Conservation (phyloP, 139 green algal genomes). For the Pleodorina starrii region DNA sequence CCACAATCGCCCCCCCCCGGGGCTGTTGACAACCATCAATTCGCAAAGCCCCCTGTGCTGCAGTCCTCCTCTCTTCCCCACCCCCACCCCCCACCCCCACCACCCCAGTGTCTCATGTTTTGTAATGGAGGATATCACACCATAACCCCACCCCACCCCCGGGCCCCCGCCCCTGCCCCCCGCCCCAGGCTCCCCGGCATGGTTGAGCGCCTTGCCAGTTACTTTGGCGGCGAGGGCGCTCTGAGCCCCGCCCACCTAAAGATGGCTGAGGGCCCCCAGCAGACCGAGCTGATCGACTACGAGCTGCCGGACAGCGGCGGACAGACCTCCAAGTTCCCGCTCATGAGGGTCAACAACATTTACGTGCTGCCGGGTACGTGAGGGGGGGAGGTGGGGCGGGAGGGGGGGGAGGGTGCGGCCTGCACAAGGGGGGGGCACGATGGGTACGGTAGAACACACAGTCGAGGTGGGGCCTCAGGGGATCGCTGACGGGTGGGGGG, state of each 20-base stretch:
- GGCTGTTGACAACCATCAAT: too few species aligned
- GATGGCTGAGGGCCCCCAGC: slow-evolving; percentile 80
- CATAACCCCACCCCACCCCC: too few species aligned
- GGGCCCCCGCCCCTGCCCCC: too few species aligned
- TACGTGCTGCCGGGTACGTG: slow-evolving; percentile 83
- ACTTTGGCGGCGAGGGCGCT: slow-evolving; percentile 74
- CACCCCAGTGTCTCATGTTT: too few species aligned
- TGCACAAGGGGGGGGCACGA: neutral
- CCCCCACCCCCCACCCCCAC: too few species aligned
- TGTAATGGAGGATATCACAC: too few species aligned
- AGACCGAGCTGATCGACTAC: slow-evolving; percentile 67
- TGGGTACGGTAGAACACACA: too few species aligned
- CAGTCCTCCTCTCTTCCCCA: too few species aligned
- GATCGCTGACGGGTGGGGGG: neutral
- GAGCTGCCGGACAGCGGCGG: slow-evolving; percentile 39
- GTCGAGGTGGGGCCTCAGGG: too few species aligned
- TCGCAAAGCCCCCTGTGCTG: too few species aligned
- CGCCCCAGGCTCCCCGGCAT: slow-evolving; percentile 66
- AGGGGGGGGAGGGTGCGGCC: neutral
- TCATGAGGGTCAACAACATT: slow-evolving; percentile 85
- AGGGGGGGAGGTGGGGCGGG: too few species aligned
- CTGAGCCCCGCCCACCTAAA: slow-evolving; percentile 87
- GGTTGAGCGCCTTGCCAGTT: slow-evolving; percentile 68
- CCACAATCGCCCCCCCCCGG: too few species aligned
- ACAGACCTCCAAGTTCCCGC: slow-evolving; percentile 77